Evolutionary conservation across 345 rosid species (phyloP).

Genomic region (Ceriops decandra): DNA sequence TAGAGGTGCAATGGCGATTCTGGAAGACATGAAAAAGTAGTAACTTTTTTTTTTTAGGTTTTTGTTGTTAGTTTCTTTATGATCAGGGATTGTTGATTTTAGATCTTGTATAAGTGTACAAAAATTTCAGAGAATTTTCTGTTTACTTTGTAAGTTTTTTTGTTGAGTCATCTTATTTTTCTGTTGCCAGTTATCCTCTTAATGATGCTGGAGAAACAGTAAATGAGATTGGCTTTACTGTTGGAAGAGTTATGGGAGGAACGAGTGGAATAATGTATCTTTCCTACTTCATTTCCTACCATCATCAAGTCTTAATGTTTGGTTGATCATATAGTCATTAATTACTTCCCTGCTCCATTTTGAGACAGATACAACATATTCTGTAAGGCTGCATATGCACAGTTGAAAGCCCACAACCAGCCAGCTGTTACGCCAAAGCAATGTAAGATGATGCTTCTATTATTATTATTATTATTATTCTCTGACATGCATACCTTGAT

Average conservation of each 20-base stretch:
- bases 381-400: constrained; percentile 83
- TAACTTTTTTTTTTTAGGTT: constrained; percentile 34
- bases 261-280: constrained; percentile 89
- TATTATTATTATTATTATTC: constrained; percentile 8
- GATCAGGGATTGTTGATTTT: constrained; percentile 8
- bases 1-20: constrained; percentile 76
- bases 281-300: constrained; percentile 11
- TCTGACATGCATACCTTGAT: constrained; percentile 8
- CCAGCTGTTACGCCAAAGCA: constrained; percentile 56
- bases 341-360: constrained; percentile 11
- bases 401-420: constrained; percentile 51
- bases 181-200: constrained; percentile 74
- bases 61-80: constrained; percentile 8
- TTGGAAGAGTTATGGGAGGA: constrained; percentile 92
- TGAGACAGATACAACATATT: constrained; percentile 65
- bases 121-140: no score
- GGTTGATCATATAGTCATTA: background rate
- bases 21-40: constrained; percentile 82
- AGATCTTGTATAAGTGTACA: no score
- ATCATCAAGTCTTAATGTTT: constrained; percentile 13
- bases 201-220: constrained; percentile 89
- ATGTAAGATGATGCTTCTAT: constrained; percentile 51
- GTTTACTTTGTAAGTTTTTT: background rate
- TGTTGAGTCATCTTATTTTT: constrained; percentile 17
- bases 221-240: constrained; percentile 77